Conservation (phyloP, 306 rosid species). For the Hippophae rhamnoides region DNA sequence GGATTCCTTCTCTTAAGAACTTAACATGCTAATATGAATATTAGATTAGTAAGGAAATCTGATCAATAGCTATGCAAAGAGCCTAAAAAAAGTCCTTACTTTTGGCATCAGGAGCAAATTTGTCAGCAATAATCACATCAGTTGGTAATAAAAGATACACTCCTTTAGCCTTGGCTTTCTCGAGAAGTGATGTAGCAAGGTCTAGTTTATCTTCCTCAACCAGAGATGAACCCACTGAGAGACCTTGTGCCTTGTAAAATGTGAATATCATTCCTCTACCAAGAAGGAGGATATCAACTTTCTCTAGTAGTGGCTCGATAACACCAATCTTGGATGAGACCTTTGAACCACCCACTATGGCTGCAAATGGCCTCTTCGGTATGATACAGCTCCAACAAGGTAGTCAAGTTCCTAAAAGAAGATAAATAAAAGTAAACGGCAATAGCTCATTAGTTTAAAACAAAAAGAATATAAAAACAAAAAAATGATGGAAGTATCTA, state of each 20-base stretch:
- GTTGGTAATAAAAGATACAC: slow-evolving; percentile 85
- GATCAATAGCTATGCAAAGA: not conserved
- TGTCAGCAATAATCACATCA: slow-evolving; percentile 88
- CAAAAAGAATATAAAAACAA: not conserved
- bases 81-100: slow-evolving; percentile 62
- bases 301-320: slow-evolving; percentile 86
- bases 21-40: too few relatives aligned
- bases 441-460: not conserved
- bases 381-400: slow-evolving; percentile 97
- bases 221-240: slow-evolving; percentile 89
- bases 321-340: slow-evolving; percentile 97
- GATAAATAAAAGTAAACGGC: slow-evolving; percentile 2
- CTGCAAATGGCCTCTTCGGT: slow-evolving; percentile 91
- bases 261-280: slow-evolving; percentile 99
- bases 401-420: slow-evolving; percentile 82
- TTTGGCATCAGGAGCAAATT: slow-evolving; percentile 97
- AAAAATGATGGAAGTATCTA: too few relatives aligned
- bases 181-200: slow-evolving; percentile 75
- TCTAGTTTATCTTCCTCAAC: slow-evolving; percentile 93
- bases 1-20: too few relatives aligned
- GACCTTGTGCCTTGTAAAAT: slow-evolving; percentile 98
- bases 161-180: slow-evolving; percentile 87
- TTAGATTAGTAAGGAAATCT: too few relatives aligned
- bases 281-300: slow-evolving; percentile 75
- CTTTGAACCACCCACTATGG: slow-evolving; percentile 99